phyloP scores from a whole-genome alignment of 768 basidiomycete species.

The Kwoniella newhampshirensis region DNA sequence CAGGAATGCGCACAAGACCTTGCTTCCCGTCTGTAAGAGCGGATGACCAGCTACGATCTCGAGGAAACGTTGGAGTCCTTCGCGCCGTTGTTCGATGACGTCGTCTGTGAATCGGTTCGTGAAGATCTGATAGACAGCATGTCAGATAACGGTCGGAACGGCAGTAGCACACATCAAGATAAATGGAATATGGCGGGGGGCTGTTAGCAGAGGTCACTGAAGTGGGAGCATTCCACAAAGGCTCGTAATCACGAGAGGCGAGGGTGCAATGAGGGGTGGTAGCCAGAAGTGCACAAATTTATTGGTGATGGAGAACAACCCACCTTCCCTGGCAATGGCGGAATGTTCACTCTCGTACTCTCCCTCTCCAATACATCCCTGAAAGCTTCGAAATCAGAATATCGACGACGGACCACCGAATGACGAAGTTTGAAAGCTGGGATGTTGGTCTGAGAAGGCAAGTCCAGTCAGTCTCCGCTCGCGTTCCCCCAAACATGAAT shows the following conservation, averaged over 20 bases:
- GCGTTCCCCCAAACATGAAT: not conserved
- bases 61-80: slow-evolving; percentile 91
- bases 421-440: slow-evolving; percentile 97
- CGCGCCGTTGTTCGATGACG: slow-evolving; percentile 85
- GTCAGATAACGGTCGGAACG: no score
- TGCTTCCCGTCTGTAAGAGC: slow-evolving; percentile 92
- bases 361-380: slow-evolving; percentile 96
- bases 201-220: no score
- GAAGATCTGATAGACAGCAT: slow-evolving; percentile 62
- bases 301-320: slow-evolving; percentile 12
- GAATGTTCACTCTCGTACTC: slow-evolving; percentile 95
- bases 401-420: slow-evolving; percentile 80
- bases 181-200: no score
- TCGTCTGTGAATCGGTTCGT: slow-evolving; percentile 98
- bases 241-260: not conserved
- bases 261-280: no score
- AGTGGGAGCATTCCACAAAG: not conserved
- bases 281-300: no score
- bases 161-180: no score
- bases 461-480: not conserved
- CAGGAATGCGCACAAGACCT: slow-evolving; percentile 90
- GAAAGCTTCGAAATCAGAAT: slow-evolving; percentile 94
- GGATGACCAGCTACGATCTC: slow-evolving; percentile 97
- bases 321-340: slow-evolving; percentile 86
- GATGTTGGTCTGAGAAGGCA: slow-evolving; percentile 79